Percentiles rank a stretch among this genome's conserved stretches.
These are phyloP conservation scores for Madurella fahalii DNA, from an alignment of 2,329 filamentous ascomycete genomes.

Conservation along the genomic window DNA sequence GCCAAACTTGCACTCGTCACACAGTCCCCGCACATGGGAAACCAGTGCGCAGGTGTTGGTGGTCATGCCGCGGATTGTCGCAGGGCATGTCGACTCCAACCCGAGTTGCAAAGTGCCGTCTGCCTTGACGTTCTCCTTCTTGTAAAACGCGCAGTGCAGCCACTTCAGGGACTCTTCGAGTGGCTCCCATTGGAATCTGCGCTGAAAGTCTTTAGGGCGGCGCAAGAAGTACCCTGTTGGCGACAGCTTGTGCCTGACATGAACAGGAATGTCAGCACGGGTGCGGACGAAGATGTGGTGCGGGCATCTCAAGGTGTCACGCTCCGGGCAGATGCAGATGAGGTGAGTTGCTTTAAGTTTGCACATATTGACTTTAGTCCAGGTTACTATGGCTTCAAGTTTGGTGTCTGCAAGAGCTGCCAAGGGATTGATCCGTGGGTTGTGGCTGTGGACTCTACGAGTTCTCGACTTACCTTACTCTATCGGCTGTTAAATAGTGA, in stretches of 20 bases:
- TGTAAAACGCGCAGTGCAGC: not conserved
- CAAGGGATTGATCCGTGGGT: slow-evolving; percentile 7
- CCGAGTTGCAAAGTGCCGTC: not conserved
- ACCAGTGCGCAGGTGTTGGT: not conserved
- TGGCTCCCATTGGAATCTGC: not conserved
- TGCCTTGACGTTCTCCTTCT: not conserved
- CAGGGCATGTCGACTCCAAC: not conserved
- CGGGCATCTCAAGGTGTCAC: slow-evolving; percentile 2
- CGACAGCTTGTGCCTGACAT: not conserved
- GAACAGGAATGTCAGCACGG: not conserved
- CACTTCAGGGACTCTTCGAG: not conserved
- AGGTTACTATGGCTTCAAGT: no score
- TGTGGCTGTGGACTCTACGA: no score
- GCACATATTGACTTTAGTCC: not conserved
- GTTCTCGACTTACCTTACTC: no score
- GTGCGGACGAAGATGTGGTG: slow-evolving; percentile 29
- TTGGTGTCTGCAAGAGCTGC: not conserved
- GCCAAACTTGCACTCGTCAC: no score
- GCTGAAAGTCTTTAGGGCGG: not conserved
- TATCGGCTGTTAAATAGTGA: no score
- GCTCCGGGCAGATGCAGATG: slow-evolving; percentile 7
- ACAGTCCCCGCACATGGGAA: no score
- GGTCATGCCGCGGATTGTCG: not conserved
- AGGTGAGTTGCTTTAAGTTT: not conserved
- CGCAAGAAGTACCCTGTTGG: not conserved